phyloP scores from a whole-genome alignment of 345 rosid species.

The Angophora floribunda region DNA sequence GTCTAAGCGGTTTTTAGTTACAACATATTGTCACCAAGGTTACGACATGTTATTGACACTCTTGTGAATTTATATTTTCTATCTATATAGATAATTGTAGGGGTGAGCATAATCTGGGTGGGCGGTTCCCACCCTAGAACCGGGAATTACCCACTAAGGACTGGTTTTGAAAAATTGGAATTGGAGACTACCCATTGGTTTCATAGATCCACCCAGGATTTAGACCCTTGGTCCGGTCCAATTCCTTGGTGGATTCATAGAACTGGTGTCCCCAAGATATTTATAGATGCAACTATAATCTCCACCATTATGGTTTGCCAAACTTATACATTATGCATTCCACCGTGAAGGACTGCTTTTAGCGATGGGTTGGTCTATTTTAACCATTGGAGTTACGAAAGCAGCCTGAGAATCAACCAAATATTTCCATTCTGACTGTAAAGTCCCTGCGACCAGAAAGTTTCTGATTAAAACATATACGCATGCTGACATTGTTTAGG shows the following conservation, averaged over 20 bases:
- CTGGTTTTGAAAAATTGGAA: rapidly evolving
- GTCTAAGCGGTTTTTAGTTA: too few species aligned
- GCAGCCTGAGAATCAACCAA: too few species aligned
- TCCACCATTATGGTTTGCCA: too few species aligned
- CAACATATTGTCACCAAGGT: too few species aligned
- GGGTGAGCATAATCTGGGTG: neutral
- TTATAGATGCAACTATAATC: too few species aligned
- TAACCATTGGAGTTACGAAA: too few species aligned
- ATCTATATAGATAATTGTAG: too few species aligned
- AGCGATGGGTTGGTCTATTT: too few species aligned
- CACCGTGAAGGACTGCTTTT: too few species aligned
- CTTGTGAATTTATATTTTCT: too few species aligned
- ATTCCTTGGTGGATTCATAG: neutral
- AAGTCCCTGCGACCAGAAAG: neutral
- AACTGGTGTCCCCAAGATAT: neutral
- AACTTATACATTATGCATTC: too few species aligned
- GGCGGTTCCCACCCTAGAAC: neutral
- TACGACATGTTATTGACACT: too few species aligned
- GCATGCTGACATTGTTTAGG: neutral
- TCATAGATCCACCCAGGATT: rapidly evolving
- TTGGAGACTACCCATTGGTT: rapidly evolving
- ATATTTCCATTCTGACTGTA: neutral
- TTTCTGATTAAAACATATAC: neutral
- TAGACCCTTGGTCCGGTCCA: rapidly evolving
- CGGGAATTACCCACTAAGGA: rapidly evolving